Evolutionary conservation across 805 yeast genomes (phyloP).

Genomic region (Candida boleticola): DNA sequence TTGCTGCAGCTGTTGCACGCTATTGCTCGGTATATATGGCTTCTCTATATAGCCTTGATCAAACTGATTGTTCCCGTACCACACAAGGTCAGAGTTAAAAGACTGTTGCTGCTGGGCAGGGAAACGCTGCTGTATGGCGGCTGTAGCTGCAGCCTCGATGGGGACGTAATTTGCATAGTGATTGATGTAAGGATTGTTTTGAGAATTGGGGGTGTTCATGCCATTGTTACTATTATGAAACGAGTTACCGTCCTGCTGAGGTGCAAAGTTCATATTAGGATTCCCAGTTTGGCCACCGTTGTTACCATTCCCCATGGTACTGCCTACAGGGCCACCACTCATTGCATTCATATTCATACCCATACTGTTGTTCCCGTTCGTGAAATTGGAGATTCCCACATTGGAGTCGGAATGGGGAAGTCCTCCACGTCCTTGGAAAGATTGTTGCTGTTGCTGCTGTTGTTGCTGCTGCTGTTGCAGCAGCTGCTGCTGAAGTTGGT

Average conservation of each 20-base stretch:
- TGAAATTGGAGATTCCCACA: background rate
- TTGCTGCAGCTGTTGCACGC: background rate
- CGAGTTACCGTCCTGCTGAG: background rate
- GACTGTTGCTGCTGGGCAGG: background rate
- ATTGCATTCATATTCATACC: no score
- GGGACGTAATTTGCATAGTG: constrained; percentile 29
- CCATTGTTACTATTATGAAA: background rate
- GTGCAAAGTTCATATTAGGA: no score
- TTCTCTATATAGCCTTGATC: constrained; percentile 1
- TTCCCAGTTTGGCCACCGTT: background rate
- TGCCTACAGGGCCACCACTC: background rate
- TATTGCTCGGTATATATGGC: no score
- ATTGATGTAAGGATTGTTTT: constrained; percentile 12
- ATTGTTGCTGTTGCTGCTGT: constrained; percentile 5
- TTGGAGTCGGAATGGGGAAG: no score
- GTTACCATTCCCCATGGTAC: background rate
- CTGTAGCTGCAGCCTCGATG: constrained; percentile 17
- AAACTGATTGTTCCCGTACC: constrained; percentile 1
- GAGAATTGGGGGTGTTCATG: background rate
- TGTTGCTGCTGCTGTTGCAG: constrained; percentile 3
- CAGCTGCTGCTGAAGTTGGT: background rate
- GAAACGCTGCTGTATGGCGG: constrained; percentile 10
- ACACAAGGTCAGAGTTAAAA: constrained; percentile 1
- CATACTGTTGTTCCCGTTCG: background rate
- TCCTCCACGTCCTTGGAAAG: no score